phyloP scores from a whole-genome alignment of 768 basidiomycete species.

The Rhizopogon rudus region DNA sequence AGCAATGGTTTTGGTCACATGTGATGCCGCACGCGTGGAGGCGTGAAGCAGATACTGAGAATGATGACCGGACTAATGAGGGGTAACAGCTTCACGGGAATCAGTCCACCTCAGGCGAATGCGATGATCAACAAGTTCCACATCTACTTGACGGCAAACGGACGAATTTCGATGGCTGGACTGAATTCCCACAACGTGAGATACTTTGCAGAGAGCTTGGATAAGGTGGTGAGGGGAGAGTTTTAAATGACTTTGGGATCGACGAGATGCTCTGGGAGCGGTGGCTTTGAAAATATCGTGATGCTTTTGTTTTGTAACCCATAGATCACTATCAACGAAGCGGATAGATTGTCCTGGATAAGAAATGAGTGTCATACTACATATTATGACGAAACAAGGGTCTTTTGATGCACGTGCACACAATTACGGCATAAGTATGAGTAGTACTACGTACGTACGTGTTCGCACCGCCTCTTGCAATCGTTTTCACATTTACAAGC shows the following conservation, averaged over 20 bases:
- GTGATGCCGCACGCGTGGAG: background rate
- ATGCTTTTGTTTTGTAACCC: too few relatives aligned
- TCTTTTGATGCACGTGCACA: too few relatives aligned
- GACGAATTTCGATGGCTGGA: conserved; percentile 93
- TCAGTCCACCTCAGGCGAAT: conserved; percentile 61
- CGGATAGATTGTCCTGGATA: too few relatives aligned
- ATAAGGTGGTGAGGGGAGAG: conserved; percentile 56
- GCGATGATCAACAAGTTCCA: conserved; percentile 68
- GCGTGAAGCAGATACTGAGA: background rate
- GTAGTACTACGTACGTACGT: too few relatives aligned
- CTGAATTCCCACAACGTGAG: conserved; percentile 75
- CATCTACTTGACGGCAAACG: conserved; percentile 82
- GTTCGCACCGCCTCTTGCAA: too few relatives aligned
- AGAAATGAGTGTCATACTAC: too few relatives aligned
- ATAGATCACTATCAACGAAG: background rate
- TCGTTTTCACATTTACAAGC: too few relatives aligned
- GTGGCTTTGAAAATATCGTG: background rate
- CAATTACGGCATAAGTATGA: too few relatives aligned
- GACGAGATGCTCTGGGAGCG: background rate
- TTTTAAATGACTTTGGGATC: conserved; percentile 18
- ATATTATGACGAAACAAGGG: too few relatives aligned
- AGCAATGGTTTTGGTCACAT: conserved; percentile 9
- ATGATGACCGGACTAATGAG: conserved; percentile 9
- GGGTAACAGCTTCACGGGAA: conserved; percentile 71
- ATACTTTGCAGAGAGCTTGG: conserved; percentile 69